Base-by-base conservation (phyloP, 2,329 filamentous ascomycete genomes). In the Tolypocladium tropicale region DNA sequence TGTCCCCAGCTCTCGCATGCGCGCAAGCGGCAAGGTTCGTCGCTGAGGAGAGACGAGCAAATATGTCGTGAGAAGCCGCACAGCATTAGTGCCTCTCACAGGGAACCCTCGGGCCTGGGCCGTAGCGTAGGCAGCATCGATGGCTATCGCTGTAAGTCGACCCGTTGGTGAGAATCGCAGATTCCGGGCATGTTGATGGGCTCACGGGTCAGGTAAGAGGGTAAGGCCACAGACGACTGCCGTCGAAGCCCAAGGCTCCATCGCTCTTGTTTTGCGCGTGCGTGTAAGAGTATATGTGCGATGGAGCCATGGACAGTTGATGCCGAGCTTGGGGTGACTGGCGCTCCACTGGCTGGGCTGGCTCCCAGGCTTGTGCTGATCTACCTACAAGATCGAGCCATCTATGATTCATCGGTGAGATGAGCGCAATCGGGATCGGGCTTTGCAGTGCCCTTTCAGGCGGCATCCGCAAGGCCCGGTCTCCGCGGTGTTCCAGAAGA, bases 61-160 rank as follows among this genome's bases (percentile, higher is more conserved):
- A n/a, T n/a, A 61, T 58, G 46, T 56, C 59, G 63, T 64, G 55
- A 32, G 59, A 61, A 59, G 54, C 53, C 49, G 57, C 58, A 60
- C 55, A 62, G 54, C 61, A 61, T 61, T 67, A 65, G 62, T 62
- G 65, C 64, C 52, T 56, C 63, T 56, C 63, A 61, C 58, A 14
- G 21, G 18, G 30, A 21, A n/a, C 21, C 49, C n/a, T n/a, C 25
- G 30, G 49, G 33, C 21, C 11, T 36, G 32, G 33, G n/a, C 49
- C n/a, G 21, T 51, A 32, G 30, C 23, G 49, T 25, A 36, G 33
- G 49, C 7, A 36, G 49, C 49, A 30, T 34, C n/a, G n/a, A 52
- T 12, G 30, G n/a, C 49, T 32, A 34, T 12, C 32, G n/a, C 58
- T 16, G 43, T 41, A 48, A 49, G 51, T 53, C 36, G 32, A 23